Conservation (phyloP, 1,284 basidiomycete species). For the Termitomyces sp. region DNA sequence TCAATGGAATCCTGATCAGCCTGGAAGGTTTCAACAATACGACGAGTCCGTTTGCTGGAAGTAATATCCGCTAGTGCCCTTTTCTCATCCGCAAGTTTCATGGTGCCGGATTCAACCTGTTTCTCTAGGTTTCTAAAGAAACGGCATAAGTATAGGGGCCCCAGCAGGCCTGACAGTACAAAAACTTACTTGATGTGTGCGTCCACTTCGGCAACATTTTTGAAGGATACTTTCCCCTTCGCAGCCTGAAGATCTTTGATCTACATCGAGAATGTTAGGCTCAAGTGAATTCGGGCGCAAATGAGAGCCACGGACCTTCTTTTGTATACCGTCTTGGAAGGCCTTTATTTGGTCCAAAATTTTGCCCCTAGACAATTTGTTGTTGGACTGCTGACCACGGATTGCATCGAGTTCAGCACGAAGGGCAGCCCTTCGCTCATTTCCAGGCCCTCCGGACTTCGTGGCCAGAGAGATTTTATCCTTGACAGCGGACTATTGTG, state of each 20-base stretch:
- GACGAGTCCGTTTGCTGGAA: constrained; percentile 64
- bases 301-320: constrained; percentile 61
- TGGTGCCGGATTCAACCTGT: constrained; percentile 86
- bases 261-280: constrained; percentile 34
- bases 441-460: constrained; percentile 50
- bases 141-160: constrained; percentile 6
- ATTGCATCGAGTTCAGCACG: constrained; percentile 81
- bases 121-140: constrained; percentile 70
- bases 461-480: constrained; percentile 71
- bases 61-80: constrained; percentile 88
- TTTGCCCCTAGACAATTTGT: constrained; percentile 74
- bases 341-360: constrained; percentile 80
- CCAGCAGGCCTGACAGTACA: constrained; percentile 16
- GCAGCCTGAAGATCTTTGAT: constrained; percentile 86
- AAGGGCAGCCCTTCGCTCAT: constrained; percentile 72
- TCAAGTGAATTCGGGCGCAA: constrained; percentile 9
- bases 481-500: constrained; percentile 63
- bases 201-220: constrained; percentile 86
- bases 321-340: constrained; percentile 76
- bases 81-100: constrained; percentile 97
- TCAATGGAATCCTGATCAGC: constrained; percentile 79
- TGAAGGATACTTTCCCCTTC: constrained; percentile 81
- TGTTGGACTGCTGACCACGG: constrained; percentile 76
- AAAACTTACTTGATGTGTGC: constrained; percentile 70
- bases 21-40: constrained; percentile 76